Conservation (phyloP, 306 rosid genomes). For the Cucumis hystrix region DNA sequence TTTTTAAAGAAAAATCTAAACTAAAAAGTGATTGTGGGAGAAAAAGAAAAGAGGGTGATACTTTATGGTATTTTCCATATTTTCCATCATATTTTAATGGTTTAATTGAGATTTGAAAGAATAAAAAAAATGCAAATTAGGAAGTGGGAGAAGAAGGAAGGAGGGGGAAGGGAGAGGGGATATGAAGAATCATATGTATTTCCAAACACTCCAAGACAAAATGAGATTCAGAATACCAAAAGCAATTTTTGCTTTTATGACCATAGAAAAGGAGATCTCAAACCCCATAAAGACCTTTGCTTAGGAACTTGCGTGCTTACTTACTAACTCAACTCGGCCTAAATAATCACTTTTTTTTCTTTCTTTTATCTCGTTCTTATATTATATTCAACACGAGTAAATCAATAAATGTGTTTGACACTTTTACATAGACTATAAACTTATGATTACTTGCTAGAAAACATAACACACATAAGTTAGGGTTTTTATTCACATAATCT, state of each 20-base stretch:
- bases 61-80: constrained; percentile 7
- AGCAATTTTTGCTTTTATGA: constrained; percentile 6
- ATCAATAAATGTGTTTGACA: not conserved
- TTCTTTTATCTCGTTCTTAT: not conserved
- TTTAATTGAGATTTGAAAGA: not conserved
- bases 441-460: not conserved
- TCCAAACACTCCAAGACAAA: constrained; percentile 10
- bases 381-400: too few species aligned
- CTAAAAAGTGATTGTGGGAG: not conserved
- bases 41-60: not conserved
- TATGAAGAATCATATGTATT: constrained; percentile 10
- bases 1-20: not conserved
- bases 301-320: constrained; percentile 4
- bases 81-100: not conserved
- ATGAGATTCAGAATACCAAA: constrained; percentile 1
- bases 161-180: not conserved
- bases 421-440: not conserved
- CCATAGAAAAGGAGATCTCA: constrained; percentile 6
- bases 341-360: not conserved
- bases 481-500: too few species aligned
- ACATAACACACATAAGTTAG: too few species aligned
- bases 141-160: not conserved
- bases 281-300: not conserved
- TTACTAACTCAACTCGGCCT: not conserved
- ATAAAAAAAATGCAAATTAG: constrained; percentile 5